Base-by-base conservation (phyloP, 352 stramenopile species). In the Elongisporangium undulatum region DNA sequence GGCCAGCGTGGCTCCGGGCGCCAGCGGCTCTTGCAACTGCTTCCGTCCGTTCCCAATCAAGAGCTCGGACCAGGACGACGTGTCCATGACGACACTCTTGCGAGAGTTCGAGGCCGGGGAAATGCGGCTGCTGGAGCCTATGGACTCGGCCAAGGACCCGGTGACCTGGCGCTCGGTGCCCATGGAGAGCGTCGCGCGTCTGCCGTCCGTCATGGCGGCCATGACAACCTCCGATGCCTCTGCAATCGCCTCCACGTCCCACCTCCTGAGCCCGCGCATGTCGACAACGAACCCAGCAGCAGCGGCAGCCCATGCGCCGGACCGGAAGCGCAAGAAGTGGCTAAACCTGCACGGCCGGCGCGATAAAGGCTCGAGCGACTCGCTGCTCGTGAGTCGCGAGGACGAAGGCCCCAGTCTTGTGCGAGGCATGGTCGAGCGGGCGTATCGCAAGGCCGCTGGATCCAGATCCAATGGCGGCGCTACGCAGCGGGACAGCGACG, bases 111-210 rank as follows among this genome's bases (percentile, higher is more conserved):
- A 84, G 21, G 49, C 17, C 1, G 26, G 22, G 4, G 75, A 83
- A 53, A 62, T 80, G 61, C 59, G 61, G 10, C 50, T 82, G 17
- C 51, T 86, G 13, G 48, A 72, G 26, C 69, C 72, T 10, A 56
- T 82, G 13, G 68, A 85, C 62, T 55, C 63, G 34, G 58, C 24
- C 15, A 29, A 38, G 6, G 39, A 72, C 45, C 55, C 66, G 23
- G 60, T 81, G 9, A 45, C 9, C 12, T 90, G 77, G 78, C 51
- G 72, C 13, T 59, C 65, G 13, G 59, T 88, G 3, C 64, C 79
- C 51, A 52, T 55, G 5, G 53, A 55, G 16, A 39, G 50, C 0
- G 59, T 87, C 26, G 56, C 68, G 26, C 72, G 72, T 0, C 65
- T 78, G 22, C 62, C 67, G 6, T 81, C 72, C 54, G 56, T 72